A percentile compares a stretch with the other conserved stretches of the same genome.
These are phyloP conservation scores for Pyricularia pennisetigena DNA, from an alignment of 2,329 filamentous ascomycete species.

Conservation along the genomic window DNA sequence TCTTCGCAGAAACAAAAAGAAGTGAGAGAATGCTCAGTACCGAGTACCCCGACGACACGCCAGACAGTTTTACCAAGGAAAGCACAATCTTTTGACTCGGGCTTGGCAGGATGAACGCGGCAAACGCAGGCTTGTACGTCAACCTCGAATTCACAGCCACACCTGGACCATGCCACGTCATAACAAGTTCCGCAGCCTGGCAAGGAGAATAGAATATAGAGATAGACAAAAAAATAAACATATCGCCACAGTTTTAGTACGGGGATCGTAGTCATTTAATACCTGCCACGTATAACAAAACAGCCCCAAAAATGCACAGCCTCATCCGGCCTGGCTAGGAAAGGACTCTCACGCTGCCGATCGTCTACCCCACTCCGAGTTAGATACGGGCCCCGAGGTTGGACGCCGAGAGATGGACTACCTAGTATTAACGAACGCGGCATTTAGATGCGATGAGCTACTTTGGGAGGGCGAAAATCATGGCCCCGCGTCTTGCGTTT, in stretches of 20 bases:
- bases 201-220: no score
- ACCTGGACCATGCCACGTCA: not conserved
- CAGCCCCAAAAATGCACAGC: not conserved
- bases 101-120: not conserved
- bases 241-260: not conserved
- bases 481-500: not conserved
- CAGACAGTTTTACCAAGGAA: not conserved
- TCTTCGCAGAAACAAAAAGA: not conserved
- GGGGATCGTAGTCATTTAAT: no score
- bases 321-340: not conserved
- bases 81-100: not conserved
- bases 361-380: not conserved
- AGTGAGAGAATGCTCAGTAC: not conserved
- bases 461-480: not conserved
- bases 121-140: not conserved
- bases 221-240: not conserved
- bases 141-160: not conserved
- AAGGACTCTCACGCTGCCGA: no score
- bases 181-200: not conserved
- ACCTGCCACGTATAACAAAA: no score
- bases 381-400: no score
- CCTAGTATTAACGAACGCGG: not conserved
- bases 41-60: not conserved
- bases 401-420: no score
- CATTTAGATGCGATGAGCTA: not conserved